These are phyloP conservation scores for Brassica incana DNA, from an alignment of 345 rosid genomes.

Conservation along the genomic window DNA sequence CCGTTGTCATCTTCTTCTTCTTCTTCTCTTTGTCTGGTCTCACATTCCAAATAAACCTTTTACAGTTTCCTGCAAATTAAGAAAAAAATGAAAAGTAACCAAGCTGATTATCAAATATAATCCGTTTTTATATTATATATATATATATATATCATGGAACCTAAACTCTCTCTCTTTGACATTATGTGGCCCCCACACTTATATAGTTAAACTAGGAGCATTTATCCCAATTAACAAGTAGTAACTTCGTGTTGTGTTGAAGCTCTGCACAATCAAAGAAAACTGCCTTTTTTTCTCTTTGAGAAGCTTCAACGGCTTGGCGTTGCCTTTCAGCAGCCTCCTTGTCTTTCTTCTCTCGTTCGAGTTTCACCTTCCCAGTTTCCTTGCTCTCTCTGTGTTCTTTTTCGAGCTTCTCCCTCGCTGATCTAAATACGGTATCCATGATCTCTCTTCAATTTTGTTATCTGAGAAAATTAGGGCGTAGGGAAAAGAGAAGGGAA, in stretches of 20 bases:
- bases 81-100: neutral
- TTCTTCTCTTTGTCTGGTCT: neutral
- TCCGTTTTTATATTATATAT: neutral
- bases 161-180: neutral
- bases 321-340: neutral
- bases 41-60: neutral
- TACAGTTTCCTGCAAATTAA: neutral
- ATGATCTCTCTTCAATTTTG: neutral
- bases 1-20: neutral
- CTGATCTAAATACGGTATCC: neutral
- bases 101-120: neutral
- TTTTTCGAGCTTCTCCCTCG: neutral
- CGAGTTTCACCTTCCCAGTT: neutral
- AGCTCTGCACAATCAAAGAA: neutral
- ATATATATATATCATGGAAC: neutral
- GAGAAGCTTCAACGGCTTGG: neutral
- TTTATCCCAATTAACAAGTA: neutral
- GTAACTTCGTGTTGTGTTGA: neutral
- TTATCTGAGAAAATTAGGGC: no score
- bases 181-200: neutral
- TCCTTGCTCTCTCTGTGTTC: neutral
- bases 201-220: neutral
- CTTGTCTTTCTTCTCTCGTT: neutral
- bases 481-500: no score
- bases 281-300: neutral